These are phyloP conservation scores for Fusarium tanahbumbuense DNA, from an alignment of 2,329 filamentous ascomycete species.

Conservation along the genomic window DNA sequence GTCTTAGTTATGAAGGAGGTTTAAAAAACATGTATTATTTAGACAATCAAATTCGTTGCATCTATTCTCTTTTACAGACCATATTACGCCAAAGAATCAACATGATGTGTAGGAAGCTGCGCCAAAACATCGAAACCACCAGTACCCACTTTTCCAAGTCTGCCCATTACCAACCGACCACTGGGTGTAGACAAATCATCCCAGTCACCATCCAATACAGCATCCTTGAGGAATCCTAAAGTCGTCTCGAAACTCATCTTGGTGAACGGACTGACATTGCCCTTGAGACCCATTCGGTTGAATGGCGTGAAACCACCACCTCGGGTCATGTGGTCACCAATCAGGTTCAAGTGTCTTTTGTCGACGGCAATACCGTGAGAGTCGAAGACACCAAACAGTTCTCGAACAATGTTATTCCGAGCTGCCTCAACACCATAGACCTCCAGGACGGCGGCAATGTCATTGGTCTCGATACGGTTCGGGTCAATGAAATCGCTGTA, in stretches of 20 bases:
- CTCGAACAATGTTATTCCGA: constrained; percentile 85
- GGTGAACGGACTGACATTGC: constrained; percentile 89
- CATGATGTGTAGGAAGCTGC: constrained; percentile 64
- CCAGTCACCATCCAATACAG: constrained; percentile 88
- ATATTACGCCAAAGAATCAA: constrained; percentile 48
- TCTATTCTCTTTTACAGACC: constrained; percentile 36
- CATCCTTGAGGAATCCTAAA: constrained; percentile 90
- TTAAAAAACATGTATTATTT: constrained; percentile 16
- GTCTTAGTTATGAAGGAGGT: background rate
- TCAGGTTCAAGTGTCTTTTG: constrained; percentile 90
- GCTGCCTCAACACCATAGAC: constrained; percentile 95
- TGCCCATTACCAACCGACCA: constrained; percentile 87
- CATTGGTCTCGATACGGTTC: constrained; percentile 89
- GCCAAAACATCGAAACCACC: constrained; percentile 91
- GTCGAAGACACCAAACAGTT: constrained; percentile 86
- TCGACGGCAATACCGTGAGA: constrained; percentile 95
- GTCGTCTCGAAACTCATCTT: constrained; percentile 99
- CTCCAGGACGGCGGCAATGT: constrained; percentile 84
- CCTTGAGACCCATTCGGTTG: constrained; percentile 87
- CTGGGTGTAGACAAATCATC: constrained; percentile 89
- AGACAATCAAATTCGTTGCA: constrained; percentile 30
- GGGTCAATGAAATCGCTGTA: constrained; percentile 88
- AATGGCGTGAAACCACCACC: constrained; percentile 90
- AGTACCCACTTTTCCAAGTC: constrained; percentile 84
- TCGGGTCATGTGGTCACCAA: constrained; percentile 98